Evolutionary conservation across 2,329 filamentous ascomycete genomes (phyloP).

Genomic region (Pyricularia sp.): DNA sequence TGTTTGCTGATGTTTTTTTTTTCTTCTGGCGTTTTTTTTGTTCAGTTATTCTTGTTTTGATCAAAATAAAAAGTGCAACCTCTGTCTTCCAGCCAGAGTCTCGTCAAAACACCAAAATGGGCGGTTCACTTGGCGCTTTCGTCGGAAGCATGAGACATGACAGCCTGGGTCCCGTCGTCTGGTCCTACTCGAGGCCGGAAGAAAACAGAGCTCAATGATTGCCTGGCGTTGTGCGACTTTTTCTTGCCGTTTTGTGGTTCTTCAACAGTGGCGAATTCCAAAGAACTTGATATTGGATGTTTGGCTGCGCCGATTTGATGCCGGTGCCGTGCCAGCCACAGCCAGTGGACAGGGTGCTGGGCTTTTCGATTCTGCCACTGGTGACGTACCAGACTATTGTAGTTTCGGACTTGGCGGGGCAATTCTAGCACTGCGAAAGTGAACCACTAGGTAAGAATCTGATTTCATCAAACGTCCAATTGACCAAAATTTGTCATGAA

Average conservation of each 20-base stretch:
- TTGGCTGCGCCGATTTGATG: neutral
- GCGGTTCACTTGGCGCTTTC: neutral
- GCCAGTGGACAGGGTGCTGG: no score
- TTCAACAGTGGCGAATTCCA: neutral
- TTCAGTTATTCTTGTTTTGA: neutral
- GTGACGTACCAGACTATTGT: neutral
- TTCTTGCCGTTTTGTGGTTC: neutral
- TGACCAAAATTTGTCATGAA: neutral
- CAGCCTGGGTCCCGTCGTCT: neutral
- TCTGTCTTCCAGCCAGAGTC: neutral
- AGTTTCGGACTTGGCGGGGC: neutral
- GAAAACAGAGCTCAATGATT: neutral
- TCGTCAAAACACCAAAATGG: neutral
- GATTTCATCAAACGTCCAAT: neutral
- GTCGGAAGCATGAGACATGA: neutral
- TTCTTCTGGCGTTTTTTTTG: neutral
- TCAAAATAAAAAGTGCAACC: neutral
- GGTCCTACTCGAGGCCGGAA: neutral
- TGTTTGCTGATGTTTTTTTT: neutral
- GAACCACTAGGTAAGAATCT: neutral
- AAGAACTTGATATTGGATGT: neutral
- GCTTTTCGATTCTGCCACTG: neutral
- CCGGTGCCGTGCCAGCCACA: neutral
- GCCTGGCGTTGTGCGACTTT: neutral
- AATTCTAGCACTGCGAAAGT: neutral